A percentile compares a stretch with the other conserved stretches of the same genome.
Conservation (phyloP, 139 green algal species). For the Yamagishiella unicocca region DNA sequence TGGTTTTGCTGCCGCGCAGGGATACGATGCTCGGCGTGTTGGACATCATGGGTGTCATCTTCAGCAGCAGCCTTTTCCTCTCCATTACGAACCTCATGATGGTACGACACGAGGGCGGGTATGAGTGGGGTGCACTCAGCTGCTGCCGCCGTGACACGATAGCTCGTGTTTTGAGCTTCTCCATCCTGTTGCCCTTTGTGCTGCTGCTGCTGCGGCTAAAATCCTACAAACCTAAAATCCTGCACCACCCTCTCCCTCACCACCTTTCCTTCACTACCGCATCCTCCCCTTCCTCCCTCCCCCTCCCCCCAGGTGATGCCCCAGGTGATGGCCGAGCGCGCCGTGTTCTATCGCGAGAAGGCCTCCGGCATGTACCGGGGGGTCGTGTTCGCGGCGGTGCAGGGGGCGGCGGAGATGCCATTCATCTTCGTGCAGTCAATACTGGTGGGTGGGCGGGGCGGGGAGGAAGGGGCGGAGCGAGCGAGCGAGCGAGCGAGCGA, state of each 20-base stretch:
- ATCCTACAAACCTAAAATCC: not conserved
- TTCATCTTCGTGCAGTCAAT: conserved; percentile 63
- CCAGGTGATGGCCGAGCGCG: conserved; percentile 61
- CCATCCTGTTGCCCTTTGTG: not conserved
- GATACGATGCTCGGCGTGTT: conserved; percentile 46
- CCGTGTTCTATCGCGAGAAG: conserved; percentile 73
- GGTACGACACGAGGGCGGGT: not conserved
- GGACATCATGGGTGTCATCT: conserved; percentile 76
- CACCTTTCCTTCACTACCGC: not conserved
- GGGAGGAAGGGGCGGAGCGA: not conserved
- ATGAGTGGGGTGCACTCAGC: not conserved
- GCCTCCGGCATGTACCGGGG: conserved; percentile 44
- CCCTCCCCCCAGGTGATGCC: conserved; percentile 46
- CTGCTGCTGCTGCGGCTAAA: not conserved
- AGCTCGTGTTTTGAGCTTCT: not conserved
- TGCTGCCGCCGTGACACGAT: no score
- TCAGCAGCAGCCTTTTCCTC: conserved; percentile 56
- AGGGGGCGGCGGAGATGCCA: conserved; percentile 59
- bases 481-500: not conserved
- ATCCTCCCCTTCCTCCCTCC: not conserved
- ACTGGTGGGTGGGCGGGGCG: not conserved
- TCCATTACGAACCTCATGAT: conserved; percentile 40
- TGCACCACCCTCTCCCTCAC: no score
- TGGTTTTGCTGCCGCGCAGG: no score
- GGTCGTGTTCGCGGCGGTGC: conserved; percentile 29